Conservation (phyloP, 306 rosid species). For the Ziziphus jujuba region DNA sequence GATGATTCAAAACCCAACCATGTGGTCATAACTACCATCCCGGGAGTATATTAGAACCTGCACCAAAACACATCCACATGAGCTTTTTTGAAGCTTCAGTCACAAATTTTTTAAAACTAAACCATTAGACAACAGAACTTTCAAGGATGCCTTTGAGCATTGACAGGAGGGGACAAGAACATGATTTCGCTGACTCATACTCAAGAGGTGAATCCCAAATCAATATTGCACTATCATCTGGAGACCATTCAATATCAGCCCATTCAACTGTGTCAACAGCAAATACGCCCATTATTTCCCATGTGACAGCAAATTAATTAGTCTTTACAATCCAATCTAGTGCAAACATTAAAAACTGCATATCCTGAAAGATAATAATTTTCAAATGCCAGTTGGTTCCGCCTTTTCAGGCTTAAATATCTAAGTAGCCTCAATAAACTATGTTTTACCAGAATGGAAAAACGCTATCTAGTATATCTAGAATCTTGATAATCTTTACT, state of each 20-base stretch:
- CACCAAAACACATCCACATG: conserved; percentile 31
- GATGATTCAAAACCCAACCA: conserved; percentile 89
- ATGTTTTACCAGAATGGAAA: too few relatives aligned
- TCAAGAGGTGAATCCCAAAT: conserved; percentile 97
- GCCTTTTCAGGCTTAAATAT: too few relatives aligned
- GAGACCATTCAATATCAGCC: conserved; percentile 95
- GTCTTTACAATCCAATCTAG: conserved; percentile 96
- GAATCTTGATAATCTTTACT: too few relatives aligned
- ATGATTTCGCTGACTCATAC: conserved; percentile 58
- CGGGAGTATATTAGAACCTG: conserved; percentile 96
- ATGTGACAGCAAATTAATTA: conserved; percentile 81
- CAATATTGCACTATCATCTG: conserved; percentile 95
- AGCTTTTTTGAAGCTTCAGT: conserved; percentile 9
- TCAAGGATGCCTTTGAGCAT: background rate
- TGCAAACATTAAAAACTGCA: too few relatives aligned
- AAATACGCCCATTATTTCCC: conserved; percentile 95
- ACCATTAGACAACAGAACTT: conserved; percentile 5
- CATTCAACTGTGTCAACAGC: conserved; percentile 87
- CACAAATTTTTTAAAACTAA: conserved; percentile 15
- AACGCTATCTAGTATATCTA: too few relatives aligned
- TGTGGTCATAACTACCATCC: conserved; percentile 97
- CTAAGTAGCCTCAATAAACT: too few relatives aligned
- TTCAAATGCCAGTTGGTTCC: too few relatives aligned
- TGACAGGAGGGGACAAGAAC: conserved; percentile 6
- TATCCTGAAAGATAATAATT: too few relatives aligned